phyloP scores from a whole-genome alignment of 148 eudicot genomes.

The Spergularia bocconei region DNA sequence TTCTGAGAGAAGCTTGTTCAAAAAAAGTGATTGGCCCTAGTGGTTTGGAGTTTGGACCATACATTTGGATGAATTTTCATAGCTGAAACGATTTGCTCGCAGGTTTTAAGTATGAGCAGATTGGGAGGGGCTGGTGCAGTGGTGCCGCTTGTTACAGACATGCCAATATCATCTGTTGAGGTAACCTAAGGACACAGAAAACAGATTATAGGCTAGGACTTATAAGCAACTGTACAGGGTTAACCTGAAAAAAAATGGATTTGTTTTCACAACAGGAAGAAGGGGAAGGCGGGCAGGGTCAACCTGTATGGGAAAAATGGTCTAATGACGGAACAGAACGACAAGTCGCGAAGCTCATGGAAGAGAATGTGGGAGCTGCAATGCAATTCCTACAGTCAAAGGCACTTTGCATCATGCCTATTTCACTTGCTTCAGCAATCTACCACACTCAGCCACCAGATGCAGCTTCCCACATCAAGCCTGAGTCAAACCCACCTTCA shows the following conservation, averaged over 20 bases:
- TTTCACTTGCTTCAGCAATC: slow-evolving; percentile 91
- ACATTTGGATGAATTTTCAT: slow-evolving; percentile 6
- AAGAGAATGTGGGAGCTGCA: slow-evolving; percentile 94
- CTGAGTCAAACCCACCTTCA: slow-evolving; percentile 65
- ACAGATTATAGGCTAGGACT: not conserved
- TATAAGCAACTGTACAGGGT: not conserved
- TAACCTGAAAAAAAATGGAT: too few species aligned
- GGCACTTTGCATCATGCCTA: slow-evolving; percentile 97
- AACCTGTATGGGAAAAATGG: slow-evolving; percentile 98
- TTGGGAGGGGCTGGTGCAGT: slow-evolving; percentile 77
- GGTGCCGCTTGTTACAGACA: slow-evolving; percentile 66
- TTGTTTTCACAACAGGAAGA: slow-evolving; percentile 50
- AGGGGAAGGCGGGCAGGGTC: slow-evolving; percentile 66
- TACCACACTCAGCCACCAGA: slow-evolving; percentile 84
- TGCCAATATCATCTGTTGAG: slow-evolving; percentile 64
- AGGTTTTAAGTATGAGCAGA: slow-evolving; percentile 84
- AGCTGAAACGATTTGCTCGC: slow-evolving; percentile 14
- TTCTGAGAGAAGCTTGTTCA: slow-evolving; percentile 22
- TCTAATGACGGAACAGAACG: slow-evolving; percentile 95
- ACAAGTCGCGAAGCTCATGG: slow-evolving; percentile 97
- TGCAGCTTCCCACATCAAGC: slow-evolving; percentile 54
- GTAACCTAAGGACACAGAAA: slow-evolving; percentile 25
- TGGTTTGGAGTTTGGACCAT: slow-evolving; percentile 12
- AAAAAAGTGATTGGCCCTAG: slow-evolving; percentile 4
- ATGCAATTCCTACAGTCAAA: slow-evolving; percentile 98